phyloP scores from a whole-genome alignment of 768 basidiomycete genomes.

The Pholiota conissans region DNA sequence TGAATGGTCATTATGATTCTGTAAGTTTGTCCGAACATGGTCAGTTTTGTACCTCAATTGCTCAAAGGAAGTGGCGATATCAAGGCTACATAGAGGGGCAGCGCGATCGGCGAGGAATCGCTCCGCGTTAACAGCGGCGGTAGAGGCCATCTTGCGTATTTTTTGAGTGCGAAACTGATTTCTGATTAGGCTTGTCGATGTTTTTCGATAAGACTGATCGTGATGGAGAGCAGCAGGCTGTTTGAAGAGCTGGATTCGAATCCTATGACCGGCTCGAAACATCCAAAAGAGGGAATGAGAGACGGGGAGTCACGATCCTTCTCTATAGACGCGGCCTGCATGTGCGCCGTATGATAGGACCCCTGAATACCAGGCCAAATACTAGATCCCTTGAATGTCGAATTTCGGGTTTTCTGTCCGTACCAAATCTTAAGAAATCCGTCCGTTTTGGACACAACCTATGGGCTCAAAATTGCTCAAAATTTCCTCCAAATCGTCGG shows the following conservation, averaged over 20 bases:
- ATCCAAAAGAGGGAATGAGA: slow-evolving; percentile 14
- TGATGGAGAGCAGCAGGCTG: slow-evolving; percentile 8
- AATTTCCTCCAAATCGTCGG: too few species aligned
- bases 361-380: too few species aligned
- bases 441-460: too few species aligned
- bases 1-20: slow-evolving; percentile 6
- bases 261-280: slow-evolving; percentile 21
- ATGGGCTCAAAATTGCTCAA: too few species aligned
- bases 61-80: slow-evolving; percentile 67
- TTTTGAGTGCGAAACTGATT: slow-evolving; percentile 1
- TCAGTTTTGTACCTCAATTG: slow-evolving; percentile 52
- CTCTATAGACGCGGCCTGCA: too few species aligned
- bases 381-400: too few species aligned
- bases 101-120: slow-evolving; percentile 75
- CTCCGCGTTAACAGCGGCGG: slow-evolving; percentile 41
- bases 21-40: slow-evolving; percentile 4
- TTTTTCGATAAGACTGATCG: slow-evolving; percentile 12
- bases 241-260: slow-evolving; percentile 10
- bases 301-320: not conserved
- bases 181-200: slow-evolving; percentile 7
- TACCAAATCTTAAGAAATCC: too few species aligned
- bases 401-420: too few species aligned
- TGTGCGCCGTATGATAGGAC: too few species aligned
- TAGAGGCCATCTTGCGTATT: slow-evolving; percentile 26
- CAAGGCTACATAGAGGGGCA: slow-evolving; percentile 74